A percentile compares a stretch with the other conserved stretches of the same genome.
Evolutionary conservation across 2,329 filamentous ascomycete genomes (phyloP).

Genomic region (Macrophomina phaseolina): DNA sequence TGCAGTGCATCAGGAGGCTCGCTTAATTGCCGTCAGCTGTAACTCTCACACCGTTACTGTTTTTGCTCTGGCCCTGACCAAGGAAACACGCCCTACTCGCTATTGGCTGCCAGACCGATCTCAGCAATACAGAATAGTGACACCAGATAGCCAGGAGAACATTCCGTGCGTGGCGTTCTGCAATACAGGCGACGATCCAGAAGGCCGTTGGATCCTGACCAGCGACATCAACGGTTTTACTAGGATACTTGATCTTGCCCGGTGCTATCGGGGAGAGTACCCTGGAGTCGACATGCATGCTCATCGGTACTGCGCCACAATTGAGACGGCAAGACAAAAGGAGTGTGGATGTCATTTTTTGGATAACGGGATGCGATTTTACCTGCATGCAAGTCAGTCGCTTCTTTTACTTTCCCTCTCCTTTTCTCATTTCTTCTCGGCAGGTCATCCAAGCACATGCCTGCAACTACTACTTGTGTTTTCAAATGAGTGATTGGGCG

Average conservation of each 20-base stretch:
- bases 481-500: background rate
- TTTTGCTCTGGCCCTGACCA: conserved; percentile 62
- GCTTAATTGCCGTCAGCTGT: conserved; percentile 83
- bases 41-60: conserved; percentile 69
- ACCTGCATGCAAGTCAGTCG: conserved; percentile 25
- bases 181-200: conserved; percentile 61
- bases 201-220: conserved; percentile 62
- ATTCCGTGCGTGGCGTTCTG: conserved; percentile 65
- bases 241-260: conserved; percentile 54
- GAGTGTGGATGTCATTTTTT: conserved; percentile 14
- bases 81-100: conserved; percentile 14
- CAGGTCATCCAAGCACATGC: background rate
- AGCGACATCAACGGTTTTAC: conserved; percentile 61
- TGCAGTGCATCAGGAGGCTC: conserved; percentile 78
- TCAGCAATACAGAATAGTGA: conserved; percentile 7
- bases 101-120: conserved; percentile 13
- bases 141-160: conserved; percentile 46
- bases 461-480: too few species aligned
- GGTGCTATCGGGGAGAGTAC: conserved; percentile 6
- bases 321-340: background rate
- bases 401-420: background rate
- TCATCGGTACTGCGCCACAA: conserved; percentile 11
- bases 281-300: conserved; percentile 3
- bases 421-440: background rate
- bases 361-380: conserved; percentile 1